These are phyloP conservation scores for Gillenia trifoliata DNA, from an alignment of 306 rosid species.

Conservation along the genomic window DNA sequence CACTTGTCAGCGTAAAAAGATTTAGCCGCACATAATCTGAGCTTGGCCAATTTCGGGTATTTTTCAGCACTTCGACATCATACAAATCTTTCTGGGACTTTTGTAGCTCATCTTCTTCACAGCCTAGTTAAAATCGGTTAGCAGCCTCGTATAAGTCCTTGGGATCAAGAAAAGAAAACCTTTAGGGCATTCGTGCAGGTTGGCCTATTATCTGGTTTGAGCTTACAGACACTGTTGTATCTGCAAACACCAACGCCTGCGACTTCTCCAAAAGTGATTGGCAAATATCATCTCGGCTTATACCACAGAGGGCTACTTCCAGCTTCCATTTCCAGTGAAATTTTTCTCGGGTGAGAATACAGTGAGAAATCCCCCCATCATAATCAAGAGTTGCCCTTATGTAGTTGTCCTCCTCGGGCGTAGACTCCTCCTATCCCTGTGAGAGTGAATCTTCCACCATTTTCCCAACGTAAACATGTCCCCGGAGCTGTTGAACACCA, in stretches of 20 bases:
- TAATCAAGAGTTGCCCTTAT: slow-evolving; percentile 36
- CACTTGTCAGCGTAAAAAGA: slow-evolving; percentile 13
- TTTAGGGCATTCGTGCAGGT: slow-evolving; percentile 21
- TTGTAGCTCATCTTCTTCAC: slow-evolving; percentile 18
- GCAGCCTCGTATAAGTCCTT: slow-evolving; percentile 21
- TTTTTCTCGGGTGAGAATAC: slow-evolving; percentile 23
- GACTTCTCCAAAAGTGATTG: fast-evolving
- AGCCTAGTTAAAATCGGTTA: slow-evolving; percentile 14
- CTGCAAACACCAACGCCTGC: slow-evolving; percentile 48
- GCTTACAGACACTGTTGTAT: slow-evolving; percentile 36
- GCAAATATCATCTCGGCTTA: slow-evolving; percentile 28
- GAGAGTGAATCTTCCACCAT: slow-evolving; percentile 5
- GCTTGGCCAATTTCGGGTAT: slow-evolving; percentile 20
- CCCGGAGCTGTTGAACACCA: slow-evolving; percentile 38
- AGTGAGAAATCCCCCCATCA: slow-evolving; percentile 48
- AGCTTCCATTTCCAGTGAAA: slow-evolving; percentile 5
- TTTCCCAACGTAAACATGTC: no score
- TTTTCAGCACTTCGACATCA: background rate
- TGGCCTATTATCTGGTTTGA: slow-evolving; percentile 12
- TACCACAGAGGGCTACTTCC: slow-evolving; percentile 25
- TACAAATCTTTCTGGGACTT: background rate
- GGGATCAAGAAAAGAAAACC: slow-evolving; percentile 29
- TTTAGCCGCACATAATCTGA: slow-evolving; percentile 5
- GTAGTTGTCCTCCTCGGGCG: slow-evolving; percentile 14
- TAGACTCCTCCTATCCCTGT: no score